phyloP scores from a whole-genome alignment of 805 yeast species.

The Schwanniomyces vanrijiae region DNA sequence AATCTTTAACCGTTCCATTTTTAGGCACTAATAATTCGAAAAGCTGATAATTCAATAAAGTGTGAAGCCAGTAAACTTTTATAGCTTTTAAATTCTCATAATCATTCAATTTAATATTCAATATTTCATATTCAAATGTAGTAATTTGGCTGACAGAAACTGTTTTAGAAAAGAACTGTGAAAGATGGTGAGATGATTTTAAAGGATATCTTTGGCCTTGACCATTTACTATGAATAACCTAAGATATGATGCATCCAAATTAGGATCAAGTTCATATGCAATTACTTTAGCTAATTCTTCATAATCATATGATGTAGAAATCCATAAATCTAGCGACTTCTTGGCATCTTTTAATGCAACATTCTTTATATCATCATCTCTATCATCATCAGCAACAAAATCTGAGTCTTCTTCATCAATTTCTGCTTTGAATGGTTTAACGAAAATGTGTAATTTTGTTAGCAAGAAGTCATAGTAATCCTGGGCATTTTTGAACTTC shows the following conservation, averaged over 20 bases:
- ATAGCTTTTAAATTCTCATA: conserved; percentile 73
- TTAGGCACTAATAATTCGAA: conserved; percentile 71
- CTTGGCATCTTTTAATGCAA: conserved; percentile 16
- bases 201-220: conserved; percentile 58
- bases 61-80: conserved; percentile 69
- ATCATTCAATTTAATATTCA: conserved; percentile 72
- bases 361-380: conserved; percentile 6
- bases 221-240: conserved; percentile 61
- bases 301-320: conserved; percentile 57
- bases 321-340: conserved; percentile 64
- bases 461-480: conserved; percentile 54
- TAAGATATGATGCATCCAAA: conserved; percentile 59
- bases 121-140: conserved; percentile 68
- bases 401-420: conserved; percentile 51
- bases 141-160: conserved; percentile 45
- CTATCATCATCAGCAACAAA: conserved; percentile 31
- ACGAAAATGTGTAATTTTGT: conserved; percentile 62
- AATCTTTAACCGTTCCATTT: conserved; percentile 50
- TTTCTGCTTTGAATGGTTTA: conserved; percentile 44
- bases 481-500: conserved; percentile 31
- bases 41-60: conserved; percentile 65
- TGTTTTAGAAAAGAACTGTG: conserved; percentile 41
- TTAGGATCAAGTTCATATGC: conserved; percentile 46
- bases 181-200: conserved; percentile 31
- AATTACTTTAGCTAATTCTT: conserved; percentile 60